Evolutionary conservation across 2,329 filamentous ascomycete genomes (phyloP).

Genomic region (Curvularia sp.): DNA sequence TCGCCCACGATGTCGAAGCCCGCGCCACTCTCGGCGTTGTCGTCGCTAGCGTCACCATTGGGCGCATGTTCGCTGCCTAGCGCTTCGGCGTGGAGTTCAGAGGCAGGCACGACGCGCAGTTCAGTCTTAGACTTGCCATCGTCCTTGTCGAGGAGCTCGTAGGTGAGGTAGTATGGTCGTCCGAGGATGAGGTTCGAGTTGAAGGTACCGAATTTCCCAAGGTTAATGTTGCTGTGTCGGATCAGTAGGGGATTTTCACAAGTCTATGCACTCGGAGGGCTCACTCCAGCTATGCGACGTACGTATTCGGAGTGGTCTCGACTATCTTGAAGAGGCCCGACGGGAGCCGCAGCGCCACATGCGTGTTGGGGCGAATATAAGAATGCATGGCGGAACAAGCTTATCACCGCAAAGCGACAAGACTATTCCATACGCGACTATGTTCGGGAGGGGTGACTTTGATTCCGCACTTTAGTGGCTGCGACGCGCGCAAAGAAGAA

Average conservation of each 20-base stretch:
- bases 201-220: slow-evolving; percentile 93
- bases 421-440: slow-evolving; percentile 22
- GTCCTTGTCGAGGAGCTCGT: slow-evolving; percentile 80
- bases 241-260: slow-evolving; percentile 11
- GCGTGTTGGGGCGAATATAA: slow-evolving; percentile 58
- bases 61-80: slow-evolving; percentile 62
- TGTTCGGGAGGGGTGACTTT: neutral
- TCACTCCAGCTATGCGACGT: slow-evolving; percentile 56
- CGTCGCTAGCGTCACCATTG: slow-evolving; percentile 50
- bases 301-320: slow-evolving; percentile 69
- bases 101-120: slow-evolving; percentile 78
- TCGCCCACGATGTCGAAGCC: slow-evolving; percentile 58
- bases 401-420: slow-evolving; percentile 9
- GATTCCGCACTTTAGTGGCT: slow-evolving; percentile 4
- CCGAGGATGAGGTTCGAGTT: slow-evolving; percentile 87
- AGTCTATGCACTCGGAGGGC: slow-evolving; percentile 24
- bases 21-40: slow-evolving; percentile 43
- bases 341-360: slow-evolving; percentile 64
- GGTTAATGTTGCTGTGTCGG: slow-evolving; percentile 74
- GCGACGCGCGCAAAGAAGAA: slow-evolving; percentile 8
- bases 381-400: slow-evolving; percentile 51
- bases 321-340: slow-evolving; percentile 66
- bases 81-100: slow-evolving; percentile 81
- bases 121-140: slow-evolving; percentile 68
- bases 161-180: slow-evolving; percentile 91